Evolutionary conservation across 2,329 filamentous ascomycete species (phyloP), one percentile per base, ranked within the genome.

Genomic region (Aspergillus arachidicola): DNA sequence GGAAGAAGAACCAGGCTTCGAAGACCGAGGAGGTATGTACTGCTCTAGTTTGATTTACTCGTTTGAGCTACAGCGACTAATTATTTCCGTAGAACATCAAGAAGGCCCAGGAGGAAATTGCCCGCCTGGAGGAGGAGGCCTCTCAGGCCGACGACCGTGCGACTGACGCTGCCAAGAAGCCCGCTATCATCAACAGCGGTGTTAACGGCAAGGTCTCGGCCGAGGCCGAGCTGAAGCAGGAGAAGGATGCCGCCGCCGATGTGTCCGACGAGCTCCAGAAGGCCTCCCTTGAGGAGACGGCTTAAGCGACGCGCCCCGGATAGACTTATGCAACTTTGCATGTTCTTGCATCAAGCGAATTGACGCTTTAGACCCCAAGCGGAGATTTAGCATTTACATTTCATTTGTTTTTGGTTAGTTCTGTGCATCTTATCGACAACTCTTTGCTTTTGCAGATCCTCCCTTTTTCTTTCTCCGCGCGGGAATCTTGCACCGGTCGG

Each of bases 61-160:
- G 7, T 26, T 16, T 55, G 51, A 16, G 11, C 23, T 36, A 2
- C 19, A 6, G 9, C 12, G 28, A 50, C 21, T 50, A 36, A 54
- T 67, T 67, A 64, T 67, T 69, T 63, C 74, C 81, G 32, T 73
- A 98, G 95, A 99, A 99, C 85, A 90, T 98, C 65, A 92, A 93
- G 68, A 97, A 97, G 81, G 95, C 95, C 65, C 91, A 97, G 84
- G 94, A 94, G 80, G 93, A 97, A 80, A 96, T 99, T 67, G 92
- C 94, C 76, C 89, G 89, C 70, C 87, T 98, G 50, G 87, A 89
- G 71, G 94, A 97, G 76, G 88, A 89, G 61, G 67, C 80, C 80
- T 51, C 72, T 58, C 61, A 75, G 67, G 60, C 69, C 58, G 66
- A 80, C 79, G 66, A 80, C 77, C 63, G 80, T 75, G 43, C 75